Percentiles rank a stretch among this genome's conserved stretches.
phyloP scores from a whole-genome alignment of 2,329 filamentous ascomycete genomes.

The Neofusicoccum sp. region DNA sequence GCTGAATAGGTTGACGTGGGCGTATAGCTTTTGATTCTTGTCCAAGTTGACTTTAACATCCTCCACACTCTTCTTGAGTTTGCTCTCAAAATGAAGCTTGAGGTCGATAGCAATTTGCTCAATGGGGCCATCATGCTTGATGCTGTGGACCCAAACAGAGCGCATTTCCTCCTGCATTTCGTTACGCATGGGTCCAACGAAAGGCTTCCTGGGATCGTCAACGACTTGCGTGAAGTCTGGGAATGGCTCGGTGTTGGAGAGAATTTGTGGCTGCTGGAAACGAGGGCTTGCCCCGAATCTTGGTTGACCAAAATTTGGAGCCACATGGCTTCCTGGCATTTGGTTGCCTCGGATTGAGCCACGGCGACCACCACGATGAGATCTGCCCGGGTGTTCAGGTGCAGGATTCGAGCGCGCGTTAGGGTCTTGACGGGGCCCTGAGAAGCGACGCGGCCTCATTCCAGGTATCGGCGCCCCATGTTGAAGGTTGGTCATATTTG shows the following conservation, averaged over 20 bases:
- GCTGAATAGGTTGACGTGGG: background rate
- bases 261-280: background rate
- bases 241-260: background rate
- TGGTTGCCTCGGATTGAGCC: slow-evolving; percentile 2
- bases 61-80: background rate
- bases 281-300: background rate
- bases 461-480: background rate
- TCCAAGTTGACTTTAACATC: background rate
- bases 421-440: background rate
- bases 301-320: background rate
- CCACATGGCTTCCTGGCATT: background rate
- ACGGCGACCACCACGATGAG: background rate
- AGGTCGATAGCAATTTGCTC: background rate
- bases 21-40: background rate
- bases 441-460: background rate
- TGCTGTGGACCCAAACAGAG: slow-evolving; percentile 1
- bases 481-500: slow-evolving; percentile 4
- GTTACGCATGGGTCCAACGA: background rate
- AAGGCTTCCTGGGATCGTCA: background rate
- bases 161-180: background rate
- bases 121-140: background rate
- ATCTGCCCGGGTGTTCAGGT: background rate
- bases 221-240: background rate
- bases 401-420: background rate
- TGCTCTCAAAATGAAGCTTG: background rate